Conservation (phyloP, 2,329 filamentous ascomycete genomes). For the Ceratocystis harringtonii region DNA sequence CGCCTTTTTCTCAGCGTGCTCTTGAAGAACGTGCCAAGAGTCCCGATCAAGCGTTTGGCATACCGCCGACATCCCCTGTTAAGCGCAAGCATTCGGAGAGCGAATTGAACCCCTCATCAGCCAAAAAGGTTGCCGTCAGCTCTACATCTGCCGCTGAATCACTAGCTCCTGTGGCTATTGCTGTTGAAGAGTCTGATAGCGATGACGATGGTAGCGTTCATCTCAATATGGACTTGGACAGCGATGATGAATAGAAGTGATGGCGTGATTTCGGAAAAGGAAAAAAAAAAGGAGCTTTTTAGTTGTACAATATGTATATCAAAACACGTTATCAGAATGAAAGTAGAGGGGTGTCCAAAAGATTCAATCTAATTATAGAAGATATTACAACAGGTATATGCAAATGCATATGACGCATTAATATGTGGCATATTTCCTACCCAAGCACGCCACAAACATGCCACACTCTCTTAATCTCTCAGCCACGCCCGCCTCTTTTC, state of each 20-base stretch:
- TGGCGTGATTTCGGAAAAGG: not conserved
- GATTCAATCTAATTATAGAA: not conserved
- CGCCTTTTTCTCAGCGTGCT: conserved; percentile 7
- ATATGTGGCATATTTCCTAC: not conserved
- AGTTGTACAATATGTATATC: not conserved
- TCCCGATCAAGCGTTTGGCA: conserved; percentile 10
- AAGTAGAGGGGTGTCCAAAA: not conserved
- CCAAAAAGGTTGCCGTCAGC: conserved; percentile 23
- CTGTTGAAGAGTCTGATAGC: conserved; percentile 26
- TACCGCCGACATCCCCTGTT: conserved; percentile 21
- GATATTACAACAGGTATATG: not conserved
- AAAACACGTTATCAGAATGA: not conserved
- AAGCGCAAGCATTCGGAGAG: conserved; percentile 29
- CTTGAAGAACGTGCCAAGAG: conserved; percentile 11
- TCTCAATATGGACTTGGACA: conserved; percentile 44
- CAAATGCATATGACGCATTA: too few species aligned
- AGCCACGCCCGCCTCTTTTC: conserved; percentile 90
- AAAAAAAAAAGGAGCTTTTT: not conserved
- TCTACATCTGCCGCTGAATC: conserved; percentile 7
- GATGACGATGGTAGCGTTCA: conserved; percentile 41
- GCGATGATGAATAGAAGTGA: conserved; percentile 28
- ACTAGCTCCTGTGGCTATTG: conserved; percentile 18
- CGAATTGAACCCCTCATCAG: conserved; percentile 22
- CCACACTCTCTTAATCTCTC: conserved; percentile 46
- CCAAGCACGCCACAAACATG: not conserved